phyloP scores from a whole-genome alignment of 2,329 filamentous ascomycete species.

The Nakataea oryzae region DNA sequence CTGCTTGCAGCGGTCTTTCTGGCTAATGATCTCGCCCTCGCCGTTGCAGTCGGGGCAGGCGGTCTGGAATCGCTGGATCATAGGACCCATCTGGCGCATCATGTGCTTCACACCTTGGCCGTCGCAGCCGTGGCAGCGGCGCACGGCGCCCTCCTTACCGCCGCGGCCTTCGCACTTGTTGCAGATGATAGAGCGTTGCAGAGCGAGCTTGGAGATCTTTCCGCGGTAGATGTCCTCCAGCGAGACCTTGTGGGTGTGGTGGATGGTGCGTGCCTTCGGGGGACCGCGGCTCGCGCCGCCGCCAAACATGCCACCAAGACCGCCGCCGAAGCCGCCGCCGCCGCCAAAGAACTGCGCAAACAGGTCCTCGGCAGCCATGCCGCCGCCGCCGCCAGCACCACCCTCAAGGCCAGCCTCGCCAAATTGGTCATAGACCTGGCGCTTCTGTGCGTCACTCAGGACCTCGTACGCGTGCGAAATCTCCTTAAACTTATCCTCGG shows the following conservation, averaged over 20 bases:
- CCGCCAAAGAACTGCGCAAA: slow-evolving; percentile 95
- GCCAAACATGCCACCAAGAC: slow-evolving; percentile 70
- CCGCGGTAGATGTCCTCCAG: slow-evolving; percentile 97
- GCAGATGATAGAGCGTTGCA: slow-evolving; percentile 97
- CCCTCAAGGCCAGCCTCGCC: slow-evolving; percentile 94
- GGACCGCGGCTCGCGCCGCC: slow-evolving; percentile 70
- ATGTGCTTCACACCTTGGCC: slow-evolving; percentile 98
- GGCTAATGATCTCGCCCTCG: slow-evolving; percentile 91
- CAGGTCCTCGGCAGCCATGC: slow-evolving; percentile 92
- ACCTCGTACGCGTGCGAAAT: slow-evolving; percentile 93
- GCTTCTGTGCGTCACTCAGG: slow-evolving; percentile 85
- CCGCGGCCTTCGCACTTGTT: slow-evolving; percentile 87
- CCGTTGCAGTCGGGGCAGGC: slow-evolving; percentile 97
- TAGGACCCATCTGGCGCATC: slow-evolving; percentile 99
- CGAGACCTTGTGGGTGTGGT: slow-evolving; percentile 96
- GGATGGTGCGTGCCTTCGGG: slow-evolving; percentile 83
- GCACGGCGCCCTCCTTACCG: slow-evolving; percentile 96
- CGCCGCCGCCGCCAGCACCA: slow-evolving; percentile 61
- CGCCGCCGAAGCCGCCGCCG: slow-evolving; percentile 58
- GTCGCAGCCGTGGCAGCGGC: slow-evolving; percentile 82
- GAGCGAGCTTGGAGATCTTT: slow-evolving; percentile 92
- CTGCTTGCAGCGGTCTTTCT: slow-evolving; percentile 95
- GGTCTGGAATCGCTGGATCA: slow-evolving; percentile 99
- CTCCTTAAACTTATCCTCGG: slow-evolving; percentile 98
- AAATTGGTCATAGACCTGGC: slow-evolving; percentile 90